These are phyloP conservation scores for Dentipellis sp. DNA, from an alignment of 768 basidiomycete species.

Conservation along the genomic window DNA sequence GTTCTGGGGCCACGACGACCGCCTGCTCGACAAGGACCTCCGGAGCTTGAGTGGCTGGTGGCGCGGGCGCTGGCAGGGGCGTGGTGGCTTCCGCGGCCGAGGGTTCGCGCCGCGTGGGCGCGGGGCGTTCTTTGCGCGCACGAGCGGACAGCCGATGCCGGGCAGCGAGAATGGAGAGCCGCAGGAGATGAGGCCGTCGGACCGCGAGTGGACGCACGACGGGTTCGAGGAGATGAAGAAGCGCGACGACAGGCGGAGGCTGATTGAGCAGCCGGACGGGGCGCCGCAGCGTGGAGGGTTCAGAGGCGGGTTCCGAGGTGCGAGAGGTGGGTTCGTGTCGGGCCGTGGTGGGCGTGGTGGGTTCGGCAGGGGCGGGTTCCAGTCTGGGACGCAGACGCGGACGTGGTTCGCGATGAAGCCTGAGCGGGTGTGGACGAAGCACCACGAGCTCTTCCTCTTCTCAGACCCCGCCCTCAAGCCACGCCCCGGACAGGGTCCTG, in stretches of 20 bases:
- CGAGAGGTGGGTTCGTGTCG: slow-evolving; percentile 30
- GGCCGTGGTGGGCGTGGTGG: slow-evolving; percentile 32
- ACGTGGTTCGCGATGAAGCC: slow-evolving; percentile 70
- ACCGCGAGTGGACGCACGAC: slow-evolving; percentile 75
- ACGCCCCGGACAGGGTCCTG: slow-evolving; percentile 43
- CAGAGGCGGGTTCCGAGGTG: slow-evolving; percentile 35
- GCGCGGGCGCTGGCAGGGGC: slow-evolving; percentile 69
- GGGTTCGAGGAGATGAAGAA: slow-evolving; percentile 83
- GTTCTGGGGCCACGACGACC: slow-evolving; percentile 94
- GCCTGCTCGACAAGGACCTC: slow-evolving; percentile 73
- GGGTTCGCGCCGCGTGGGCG: slow-evolving; percentile 46
- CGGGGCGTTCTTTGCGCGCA: slow-evolving; percentile 29
- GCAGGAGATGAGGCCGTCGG: slow-evolving; percentile 33
- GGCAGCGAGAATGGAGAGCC: slow-evolving; percentile 11
- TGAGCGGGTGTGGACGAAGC: slow-evolving; percentile 78
- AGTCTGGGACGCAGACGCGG: slow-evolving; percentile 15
- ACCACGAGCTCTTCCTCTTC: slow-evolving; percentile 68
- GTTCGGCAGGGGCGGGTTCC: slow-evolving; percentile 30
- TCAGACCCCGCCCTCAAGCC: slow-evolving; percentile 50
- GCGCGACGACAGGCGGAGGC: slow-evolving; percentile 49
- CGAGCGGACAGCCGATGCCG: slow-evolving; percentile 2
- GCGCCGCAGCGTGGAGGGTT: slow-evolving; percentile 31
- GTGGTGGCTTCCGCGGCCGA: slow-evolving; percentile 51
- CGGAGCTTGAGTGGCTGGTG: slow-evolving; percentile 84
- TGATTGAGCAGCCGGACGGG: slow-evolving; percentile 26